Conservation (phyloP, 1,284 basidiomycete species). For the Ustilago tritici region DNA sequence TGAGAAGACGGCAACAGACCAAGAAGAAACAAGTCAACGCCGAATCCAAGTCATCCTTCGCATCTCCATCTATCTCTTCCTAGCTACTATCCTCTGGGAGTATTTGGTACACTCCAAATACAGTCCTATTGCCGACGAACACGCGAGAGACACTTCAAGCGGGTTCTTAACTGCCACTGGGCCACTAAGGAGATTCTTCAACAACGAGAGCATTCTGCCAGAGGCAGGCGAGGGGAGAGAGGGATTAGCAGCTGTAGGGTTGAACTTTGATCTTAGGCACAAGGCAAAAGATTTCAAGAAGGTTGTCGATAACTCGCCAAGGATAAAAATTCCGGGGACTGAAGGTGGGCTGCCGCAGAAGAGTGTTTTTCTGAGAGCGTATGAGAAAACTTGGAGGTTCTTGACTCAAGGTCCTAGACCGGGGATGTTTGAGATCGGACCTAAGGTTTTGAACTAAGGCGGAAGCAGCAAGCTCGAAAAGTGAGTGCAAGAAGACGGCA, state of each 20-base stretch:
- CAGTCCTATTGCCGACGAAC: conserved; percentile 32
- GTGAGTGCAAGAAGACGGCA: background rate
- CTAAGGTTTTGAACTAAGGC: conserved; percentile 25
- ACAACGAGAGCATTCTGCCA: conserved; percentile 46
- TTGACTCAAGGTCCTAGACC: conserved; percentile 20
- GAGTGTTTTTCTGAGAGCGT: conserved; percentile 32
- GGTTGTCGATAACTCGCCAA: conserved; percentile 19
- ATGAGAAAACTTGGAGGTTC: conserved; percentile 23
- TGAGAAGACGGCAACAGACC: conserved; percentile 38
- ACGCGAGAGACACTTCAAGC: conserved; percentile 24
- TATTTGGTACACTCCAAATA: conserved; percentile 50
- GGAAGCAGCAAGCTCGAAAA: background rate
- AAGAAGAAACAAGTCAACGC: conserved; percentile 29
- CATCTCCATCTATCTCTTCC: conserved; percentile 27
- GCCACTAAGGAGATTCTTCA: conserved; percentile 31
- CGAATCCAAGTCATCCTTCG: conserved; percentile 43
- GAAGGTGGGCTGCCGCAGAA: conserved; percentile 12
- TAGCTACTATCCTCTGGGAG: conserved; percentile 39
- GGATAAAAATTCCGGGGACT: conserved; percentile 23
- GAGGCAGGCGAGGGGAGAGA: conserved; percentile 14
- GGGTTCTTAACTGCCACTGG: conserved; percentile 39
- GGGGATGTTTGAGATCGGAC: conserved; percentile 41
- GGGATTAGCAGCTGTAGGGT: conserved; percentile 22
- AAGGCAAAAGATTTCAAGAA: conserved; percentile 11
- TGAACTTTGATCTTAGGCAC: conserved; percentile 24